Base-by-base conservation (phyloP, 331 rosid genomes). In the Quercus lobata region DNA sequence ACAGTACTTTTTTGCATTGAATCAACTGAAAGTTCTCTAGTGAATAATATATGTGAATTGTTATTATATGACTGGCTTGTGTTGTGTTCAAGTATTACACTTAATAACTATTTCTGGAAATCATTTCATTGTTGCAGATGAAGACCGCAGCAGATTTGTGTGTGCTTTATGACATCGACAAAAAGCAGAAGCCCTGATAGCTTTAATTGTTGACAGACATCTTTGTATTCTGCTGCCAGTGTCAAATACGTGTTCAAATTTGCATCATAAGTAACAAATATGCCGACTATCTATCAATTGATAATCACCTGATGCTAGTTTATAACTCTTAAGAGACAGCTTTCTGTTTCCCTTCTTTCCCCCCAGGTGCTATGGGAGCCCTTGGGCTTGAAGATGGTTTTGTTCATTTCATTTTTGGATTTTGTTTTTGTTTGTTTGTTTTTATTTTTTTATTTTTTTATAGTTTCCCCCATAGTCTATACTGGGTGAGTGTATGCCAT, bases 71-170 rank as follows among this genome's bases (percentile, higher is more conserved):
- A 69, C 25, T 60, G 57, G 56, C 29, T 75, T 37, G 34, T 44
- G 7, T 1, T 16, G 8, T 72, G 24, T 79, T 76, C 27, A 61
- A 81, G 37, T 35, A 69, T 60, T 71, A 55, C 46, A 70, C 61
- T 11, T 1, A 52, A 25, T 65, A 61, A 74, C 57, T 62, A 21
- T 29, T 81, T 81, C 55, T 78, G 44, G 37, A 69, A 82, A 46
- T 56, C 25, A 72, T 71, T 58, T 69, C 79, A 49, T 79, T 80
- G 34, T 87, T 88, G 80, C 97, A 92, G 98, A 83, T 95, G 93
- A 95, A 95, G 90, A 91, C 98, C 4, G 97, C 98, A 16, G 93
- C 97, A 54, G 98, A 95, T 71, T 82, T 72, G 29, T 92, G 98
- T 29, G 96, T 83, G 78, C 96, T 95, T 81, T 84, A 91, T 79